Evolutionary conservation across 176 grass and related monocot genomes (phyloP).

Genomic region (Rhipidocladum racemiflorum): DNA sequence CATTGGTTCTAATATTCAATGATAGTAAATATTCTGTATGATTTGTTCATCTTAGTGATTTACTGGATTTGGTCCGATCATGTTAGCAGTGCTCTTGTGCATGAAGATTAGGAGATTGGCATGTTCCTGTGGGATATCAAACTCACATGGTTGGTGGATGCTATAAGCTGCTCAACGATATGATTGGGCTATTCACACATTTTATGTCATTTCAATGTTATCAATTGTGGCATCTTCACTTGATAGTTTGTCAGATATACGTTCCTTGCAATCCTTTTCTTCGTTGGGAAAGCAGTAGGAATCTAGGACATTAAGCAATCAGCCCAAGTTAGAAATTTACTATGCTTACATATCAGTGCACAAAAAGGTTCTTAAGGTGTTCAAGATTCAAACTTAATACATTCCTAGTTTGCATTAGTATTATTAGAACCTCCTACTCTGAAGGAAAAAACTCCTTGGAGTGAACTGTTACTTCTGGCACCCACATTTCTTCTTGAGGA

Average conservation of each 20-base stretch:
- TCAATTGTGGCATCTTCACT: constrained; percentile 4
- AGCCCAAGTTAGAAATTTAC: neutral
- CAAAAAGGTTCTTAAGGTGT: neutral
- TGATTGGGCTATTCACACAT: neutral
- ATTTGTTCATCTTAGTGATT: neutral
- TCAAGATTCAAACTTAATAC: neutral
- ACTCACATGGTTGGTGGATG: neutral
- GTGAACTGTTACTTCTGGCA: neutral
- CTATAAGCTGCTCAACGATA: neutral
- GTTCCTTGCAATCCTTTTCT: constrained; percentile 7
- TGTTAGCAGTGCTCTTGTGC: neutral
- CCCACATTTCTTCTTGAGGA: constrained; percentile 1
- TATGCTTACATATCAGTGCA: neutral
- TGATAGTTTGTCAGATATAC: neutral
- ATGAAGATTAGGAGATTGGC: neutral
- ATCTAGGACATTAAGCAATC: neutral
- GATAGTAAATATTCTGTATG: neutral
- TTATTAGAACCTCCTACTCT: constrained; percentile 6
- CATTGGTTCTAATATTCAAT: neutral
- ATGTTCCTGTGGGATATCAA: neutral
- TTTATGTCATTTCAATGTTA: neutral
- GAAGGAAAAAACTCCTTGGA: neutral
- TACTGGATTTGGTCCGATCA: neutral
- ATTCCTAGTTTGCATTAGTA: neutral
- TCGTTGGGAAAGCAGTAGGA: neutral